These are phyloP conservation scores for Erucastrum elatum DNA, from an alignment of 345 rosid genomes.

Conservation along the genomic window DNA sequence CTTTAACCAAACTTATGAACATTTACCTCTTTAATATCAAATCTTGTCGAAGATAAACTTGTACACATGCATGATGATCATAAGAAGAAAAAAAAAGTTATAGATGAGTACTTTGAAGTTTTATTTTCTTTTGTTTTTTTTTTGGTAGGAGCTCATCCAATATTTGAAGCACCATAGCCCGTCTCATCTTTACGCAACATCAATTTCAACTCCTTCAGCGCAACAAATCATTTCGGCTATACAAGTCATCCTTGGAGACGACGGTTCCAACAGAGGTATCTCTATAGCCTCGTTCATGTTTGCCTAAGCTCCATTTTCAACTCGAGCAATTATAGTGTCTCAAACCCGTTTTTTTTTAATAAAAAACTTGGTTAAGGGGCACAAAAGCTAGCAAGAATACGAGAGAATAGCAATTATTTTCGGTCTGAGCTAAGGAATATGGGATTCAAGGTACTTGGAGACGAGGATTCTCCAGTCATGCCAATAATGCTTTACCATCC, in stretches of 20 bases:
- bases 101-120: neutral
- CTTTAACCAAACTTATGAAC: conserved; percentile 1
- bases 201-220: conserved; percentile 90
- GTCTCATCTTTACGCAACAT: conserved; percentile 95
- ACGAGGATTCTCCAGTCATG: conserved; percentile 97
- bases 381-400: conserved; percentile 80
- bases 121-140: neutral
- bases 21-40: neutral
- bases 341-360: neutral
- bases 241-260: conserved; percentile 89
- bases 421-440: conserved; percentile 85
- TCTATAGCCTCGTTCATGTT: neutral
- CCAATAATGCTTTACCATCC: conserved; percentile 99
- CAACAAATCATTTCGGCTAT: conserved; percentile 85
- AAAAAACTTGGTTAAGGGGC: conserved; percentile 55
- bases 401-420: conserved; percentile 93
- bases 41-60: neutral
- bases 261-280: conserved; percentile 90
- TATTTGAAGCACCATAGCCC: conserved; percentile 74
- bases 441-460: conserved; percentile 99
- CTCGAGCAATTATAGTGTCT: neutral
- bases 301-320: neutral
- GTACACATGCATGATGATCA: neutral
- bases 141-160: conserved; percentile 81
- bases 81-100: conserved; percentile 10